Evolutionary conservation across 148 eudicot species (phyloP), one percentile per base, ranked within the genome.

Genomic region (Tetragonia tetragonoides): DNA sequence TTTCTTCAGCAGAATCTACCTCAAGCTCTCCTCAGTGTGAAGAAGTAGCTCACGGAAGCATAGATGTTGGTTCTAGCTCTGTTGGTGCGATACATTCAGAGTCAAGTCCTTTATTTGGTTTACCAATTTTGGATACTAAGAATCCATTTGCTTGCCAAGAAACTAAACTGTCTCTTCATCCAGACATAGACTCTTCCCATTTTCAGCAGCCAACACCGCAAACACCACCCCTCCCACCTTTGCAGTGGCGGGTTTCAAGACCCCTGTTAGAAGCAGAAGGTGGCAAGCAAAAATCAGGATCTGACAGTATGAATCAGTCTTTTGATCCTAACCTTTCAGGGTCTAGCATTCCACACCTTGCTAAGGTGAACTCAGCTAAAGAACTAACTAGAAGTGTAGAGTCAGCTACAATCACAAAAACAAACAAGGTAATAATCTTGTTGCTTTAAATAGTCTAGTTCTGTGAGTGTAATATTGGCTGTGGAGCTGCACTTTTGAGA

Each of bases 201-300:
- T 66, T 75, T 18, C 75, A 78, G 85, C 88, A 85, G 60, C 61
- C 81, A 75, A 68, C 77, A 16, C 84, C 91, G 68, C 80, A 85
- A 56, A 93, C 90, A 51, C 97, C 99, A 39, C 99, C 99, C 68
- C 89, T 91, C 38, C 97, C 99, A n/a, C 97, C 99, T 69, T 61
- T 87, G 69, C 88, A 93, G 68, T 91, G 99, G 97, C 86, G 92
- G 73, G 81, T 70, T 72, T 85, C 81, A 66, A 90, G 80, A 51
- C 34, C 90, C 34, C 67, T 82, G 65, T 70, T 82, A 15, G 90
- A 87, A 79, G 74, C 73, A 34, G 76, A 51, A 46, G 80, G 63
- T 59, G 81, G 78, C 65, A 84, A 75, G 14, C 85, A 53, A 44
- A 70, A 75, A 61, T 44, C 46, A 42, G 60, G 77, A 38, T 51